Percentiles rank a stretch among this genome's conserved stretches.
Conservation (phyloP, 2,329 filamentous ascomycete genomes). For the Magnaporthiopsis incrustans region DNA sequence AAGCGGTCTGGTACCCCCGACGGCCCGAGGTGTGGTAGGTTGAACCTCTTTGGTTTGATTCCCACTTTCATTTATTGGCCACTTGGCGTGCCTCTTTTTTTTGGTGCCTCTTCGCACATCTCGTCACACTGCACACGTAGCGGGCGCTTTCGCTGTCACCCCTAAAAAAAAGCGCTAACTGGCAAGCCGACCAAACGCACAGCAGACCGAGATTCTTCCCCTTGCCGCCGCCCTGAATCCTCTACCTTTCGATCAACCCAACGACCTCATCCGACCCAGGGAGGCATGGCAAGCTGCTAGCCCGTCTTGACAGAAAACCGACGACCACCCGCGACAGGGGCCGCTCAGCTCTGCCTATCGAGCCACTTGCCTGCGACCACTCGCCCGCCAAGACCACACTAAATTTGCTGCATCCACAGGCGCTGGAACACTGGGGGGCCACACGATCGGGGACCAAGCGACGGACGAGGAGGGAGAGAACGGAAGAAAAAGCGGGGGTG, state of each 20-base stretch:
- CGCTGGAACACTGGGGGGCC: constrained; percentile 3
- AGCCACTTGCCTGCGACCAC: neutral
- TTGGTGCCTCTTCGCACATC: neutral
- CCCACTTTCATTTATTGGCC: neutral
- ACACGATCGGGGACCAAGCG: constrained; percentile 1
- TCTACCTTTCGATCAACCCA: neutral
- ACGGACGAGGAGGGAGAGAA: neutral
- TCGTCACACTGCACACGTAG: neutral
- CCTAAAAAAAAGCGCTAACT: neutral
- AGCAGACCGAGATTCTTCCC: neutral
- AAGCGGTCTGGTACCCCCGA: neutral
- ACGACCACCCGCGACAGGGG: neutral
- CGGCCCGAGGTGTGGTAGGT: neutral
- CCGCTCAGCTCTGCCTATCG: neutral
- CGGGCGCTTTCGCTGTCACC: neutral
- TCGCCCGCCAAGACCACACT: constrained; percentile 3
- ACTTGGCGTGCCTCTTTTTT: neutral
- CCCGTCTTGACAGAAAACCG: neutral
- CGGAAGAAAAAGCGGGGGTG: constrained; percentile 1
- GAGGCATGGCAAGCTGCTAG: neutral
- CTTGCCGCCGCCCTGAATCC: neutral
- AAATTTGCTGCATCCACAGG: constrained; percentile 2
- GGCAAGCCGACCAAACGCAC: constrained; percentile 1
- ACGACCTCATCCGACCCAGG: neutral
- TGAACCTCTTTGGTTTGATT: neutral